Conservation (phyloP, 495 filamentous ascomycete species). For the Tuber umbilicatum region DNA sequence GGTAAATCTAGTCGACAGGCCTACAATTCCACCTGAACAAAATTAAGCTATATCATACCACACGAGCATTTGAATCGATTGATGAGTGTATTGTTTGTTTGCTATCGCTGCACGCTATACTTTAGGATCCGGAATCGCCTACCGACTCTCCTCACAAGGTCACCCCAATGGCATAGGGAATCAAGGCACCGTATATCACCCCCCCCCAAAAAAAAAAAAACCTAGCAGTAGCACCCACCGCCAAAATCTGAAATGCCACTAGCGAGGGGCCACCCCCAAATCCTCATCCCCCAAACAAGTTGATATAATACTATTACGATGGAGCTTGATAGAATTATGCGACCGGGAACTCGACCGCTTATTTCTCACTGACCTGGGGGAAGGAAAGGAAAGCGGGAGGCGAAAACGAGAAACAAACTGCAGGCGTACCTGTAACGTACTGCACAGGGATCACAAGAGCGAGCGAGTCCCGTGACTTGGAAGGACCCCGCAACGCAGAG, state of each 20-base stretch:
- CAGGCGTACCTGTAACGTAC: no score
- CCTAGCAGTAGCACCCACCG: not conserved
- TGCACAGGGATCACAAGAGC: no score
- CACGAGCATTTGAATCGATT: not conserved
- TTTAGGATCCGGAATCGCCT: not conserved
- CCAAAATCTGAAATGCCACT: not conserved
- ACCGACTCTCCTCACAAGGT: not conserved
- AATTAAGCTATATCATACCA: not conserved
- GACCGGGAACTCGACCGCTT: no score
- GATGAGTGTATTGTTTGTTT: not conserved
- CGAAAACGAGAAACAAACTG: no score
- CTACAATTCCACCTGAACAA: not conserved
- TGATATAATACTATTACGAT: not conserved
- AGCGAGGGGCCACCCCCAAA: not conserved
- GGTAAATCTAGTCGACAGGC: not conserved
- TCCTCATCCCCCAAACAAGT: not conserved
- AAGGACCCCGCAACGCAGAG: no score
- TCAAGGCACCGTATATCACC: not conserved
- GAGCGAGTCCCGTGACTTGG: no score
- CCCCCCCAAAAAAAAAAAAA: no score
- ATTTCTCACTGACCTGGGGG: no score
- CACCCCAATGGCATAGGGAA: not conserved
- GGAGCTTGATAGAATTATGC: no score
- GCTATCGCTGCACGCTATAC: not conserved
- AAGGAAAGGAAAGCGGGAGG: no score